Evolutionary conservation across 257 asterid species (phyloP).

Genomic region (Coffea canephora): DNA sequence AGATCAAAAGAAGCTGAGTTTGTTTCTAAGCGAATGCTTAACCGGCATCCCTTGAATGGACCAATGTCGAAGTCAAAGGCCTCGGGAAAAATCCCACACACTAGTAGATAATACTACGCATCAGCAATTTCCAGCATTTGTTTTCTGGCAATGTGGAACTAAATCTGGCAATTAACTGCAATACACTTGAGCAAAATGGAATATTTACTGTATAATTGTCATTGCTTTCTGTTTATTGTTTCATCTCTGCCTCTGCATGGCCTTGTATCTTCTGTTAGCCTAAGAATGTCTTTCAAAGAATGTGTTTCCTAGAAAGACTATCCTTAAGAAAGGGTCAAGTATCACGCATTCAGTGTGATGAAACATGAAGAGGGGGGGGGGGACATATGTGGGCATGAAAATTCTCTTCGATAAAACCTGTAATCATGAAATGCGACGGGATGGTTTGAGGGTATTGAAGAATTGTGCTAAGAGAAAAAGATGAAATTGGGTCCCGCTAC

Average conservation of each 20-base stretch:
- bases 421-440: too few species aligned
- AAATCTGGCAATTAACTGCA: background rate
- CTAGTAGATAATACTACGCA: background rate
- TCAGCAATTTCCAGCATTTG: background rate
- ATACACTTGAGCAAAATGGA: background rate
- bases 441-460: too few species aligned
- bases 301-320: background rate
- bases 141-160: background rate
- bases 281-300: too few species aligned
- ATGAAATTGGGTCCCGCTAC: too few species aligned
- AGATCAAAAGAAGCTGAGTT: constrained; percentile 70
- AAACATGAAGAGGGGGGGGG: background rate
- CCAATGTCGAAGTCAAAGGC: constrained; percentile 2
- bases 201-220: too few species aligned
- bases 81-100: constrained; percentile 6
- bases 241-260: too few species aligned
- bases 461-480: too few species aligned
- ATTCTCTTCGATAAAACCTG: too few species aligned
- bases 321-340: too few species aligned
- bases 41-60: constrained; percentile 10
- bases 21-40: constrained; percentile 58
- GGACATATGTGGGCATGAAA: too few species aligned
- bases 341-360: background rate
- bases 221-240: too few species aligned
- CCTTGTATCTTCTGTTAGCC: too few species aligned